These are phyloP conservation scores for Blechomonas ayalai DNA, from an alignment of 208 protist genomes.

Conservation along the genomic window DNA sequence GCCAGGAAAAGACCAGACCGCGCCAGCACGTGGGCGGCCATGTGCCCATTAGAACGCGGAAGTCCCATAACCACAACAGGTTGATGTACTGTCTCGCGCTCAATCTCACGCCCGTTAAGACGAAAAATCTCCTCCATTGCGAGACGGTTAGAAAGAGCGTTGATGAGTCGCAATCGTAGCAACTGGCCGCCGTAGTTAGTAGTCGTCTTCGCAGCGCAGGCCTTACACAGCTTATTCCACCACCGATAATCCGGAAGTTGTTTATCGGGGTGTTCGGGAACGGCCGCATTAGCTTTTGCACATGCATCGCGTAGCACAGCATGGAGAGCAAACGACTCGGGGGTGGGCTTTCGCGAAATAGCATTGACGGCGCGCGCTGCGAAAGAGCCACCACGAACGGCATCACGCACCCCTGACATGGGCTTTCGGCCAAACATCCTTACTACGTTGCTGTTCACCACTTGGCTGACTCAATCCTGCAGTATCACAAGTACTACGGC, in stretches of 20 bases:
- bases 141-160: conserved; percentile 63
- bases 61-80: conserved; percentile 78
- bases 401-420: conserved; percentile 82
- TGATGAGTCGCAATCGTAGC: conserved; percentile 55
- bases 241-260: conserved; percentile 50
- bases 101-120: conserved; percentile 67
- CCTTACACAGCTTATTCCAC: conserved; percentile 82
- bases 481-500: no score
- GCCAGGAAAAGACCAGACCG: conserved; percentile 75
- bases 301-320: conserved; percentile 56
- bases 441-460: conserved; percentile 4
- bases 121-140: conserved; percentile 78
- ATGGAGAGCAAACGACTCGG: conserved; percentile 53
- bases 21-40: conserved; percentile 76
- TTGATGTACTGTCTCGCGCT: conserved; percentile 40
- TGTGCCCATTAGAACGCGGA: conserved; percentile 83
- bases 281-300: conserved; percentile 28
- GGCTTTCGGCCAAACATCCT: conserved; percentile 55
- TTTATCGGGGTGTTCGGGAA: conserved; percentile 28
- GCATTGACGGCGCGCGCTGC: conserved; percentile 28
- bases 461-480: no score
- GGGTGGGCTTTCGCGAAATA: conserved; percentile 15
- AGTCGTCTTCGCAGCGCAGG: conserved; percentile 60
- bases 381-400: conserved; percentile 34
- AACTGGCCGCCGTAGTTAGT: conserved; percentile 53